Evolutionary conservation across 441 rosid species (phyloP), one percentile per base, ranked within the genome.

Genomic region (Adansonia madagascariensis): DNA sequence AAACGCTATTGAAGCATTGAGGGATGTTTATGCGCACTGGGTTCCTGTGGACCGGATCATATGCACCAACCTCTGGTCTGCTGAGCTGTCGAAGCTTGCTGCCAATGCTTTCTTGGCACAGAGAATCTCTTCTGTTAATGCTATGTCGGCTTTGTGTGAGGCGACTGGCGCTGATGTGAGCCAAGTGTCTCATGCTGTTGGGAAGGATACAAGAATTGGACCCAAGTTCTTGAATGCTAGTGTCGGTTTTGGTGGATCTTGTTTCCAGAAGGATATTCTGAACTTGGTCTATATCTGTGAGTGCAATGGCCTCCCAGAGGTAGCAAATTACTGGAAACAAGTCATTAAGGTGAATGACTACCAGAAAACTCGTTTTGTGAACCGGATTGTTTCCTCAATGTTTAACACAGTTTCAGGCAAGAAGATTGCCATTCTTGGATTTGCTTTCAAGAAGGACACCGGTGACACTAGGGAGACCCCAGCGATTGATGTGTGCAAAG

Each of bases 391-490:
- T 61, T 71, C 89, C 15, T 90, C 90, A 15, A 90, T 88, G 93
- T 84, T 90, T 74, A 90, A 90, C 82, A 90, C 91, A 0, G 91
- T 90, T 22, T 83, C 89, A 0, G 84, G 81, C 9, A 90, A 90
- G 85, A 90, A 87, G 81, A 87, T 90, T 1, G 90, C 90, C 0
- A 80, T 90, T 56, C 80, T 88, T 2, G 93, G 93, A 9, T 87
- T 90, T 55, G 90, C 91, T 8, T 88, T 90, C 86, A 90, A 90
- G 84, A 86, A 90, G 69, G 91, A 89, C 79, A 90, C 93, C 12
- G 90, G 93, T 46, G 91, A 90, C 83, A 90, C 92, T 4, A 84
- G 94, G 72, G 94, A 88, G 82, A 90, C 94, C 9, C 89, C 91
- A 0, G 92, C 91, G 49, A 90, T 85, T n/a, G 93, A 90, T 72